Base-by-base conservation (phyloP, 2,329 filamentous ascomycete genomes). In the Zymoseptoria crescenta region DNA sequence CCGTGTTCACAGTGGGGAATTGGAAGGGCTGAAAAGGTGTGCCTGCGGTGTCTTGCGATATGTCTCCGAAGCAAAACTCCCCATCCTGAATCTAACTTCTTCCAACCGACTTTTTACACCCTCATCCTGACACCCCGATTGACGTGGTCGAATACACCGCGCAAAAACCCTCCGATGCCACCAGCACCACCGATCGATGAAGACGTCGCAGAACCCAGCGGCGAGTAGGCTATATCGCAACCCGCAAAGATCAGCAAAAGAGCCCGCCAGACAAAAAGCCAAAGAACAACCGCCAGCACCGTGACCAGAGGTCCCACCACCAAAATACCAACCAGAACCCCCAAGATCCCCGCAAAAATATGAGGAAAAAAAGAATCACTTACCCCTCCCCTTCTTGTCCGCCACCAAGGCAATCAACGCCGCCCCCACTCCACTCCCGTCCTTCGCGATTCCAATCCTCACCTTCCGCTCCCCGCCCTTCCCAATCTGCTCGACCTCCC, bases 401-500 rank as follows among this genome's bases (percentile, higher is more conserved):
- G 93, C 93, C 28, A 96, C 89, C 55, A 96, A 82, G 55, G 94
- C 94, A 75, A 97, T 97, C 68, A 99, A 78, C 49, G 94, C 94
- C 2, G 94, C 94, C 56, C 94, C 94, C n/a, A 96, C 89, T 63
- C 91, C 94, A 64, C 89, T 94, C 53, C 94, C 94, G 73, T 99
- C 94, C 80, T 96, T 96, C 62, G 94, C 94, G 70, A 97, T 94
- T 21, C 93, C 94, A 69, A 99, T 96, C 59, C 91, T 83, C 65
- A 99, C 89, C 75, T 86, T 89, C 76, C 89, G 87, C 65, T 95
- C 91, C 9, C 92, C 91, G 59, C 82, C 79, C 52, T 80, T 77
- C 4, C 93, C 93, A 68, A 97, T 88, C 62, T 87, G 85, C 16
- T 90, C 82, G 56, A 96, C 85, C 58, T 84, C 85, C 54, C 85